Conservation (phyloP, 1,284 basidiomycete species). For the Ceratobasidium theobromae region DNA sequence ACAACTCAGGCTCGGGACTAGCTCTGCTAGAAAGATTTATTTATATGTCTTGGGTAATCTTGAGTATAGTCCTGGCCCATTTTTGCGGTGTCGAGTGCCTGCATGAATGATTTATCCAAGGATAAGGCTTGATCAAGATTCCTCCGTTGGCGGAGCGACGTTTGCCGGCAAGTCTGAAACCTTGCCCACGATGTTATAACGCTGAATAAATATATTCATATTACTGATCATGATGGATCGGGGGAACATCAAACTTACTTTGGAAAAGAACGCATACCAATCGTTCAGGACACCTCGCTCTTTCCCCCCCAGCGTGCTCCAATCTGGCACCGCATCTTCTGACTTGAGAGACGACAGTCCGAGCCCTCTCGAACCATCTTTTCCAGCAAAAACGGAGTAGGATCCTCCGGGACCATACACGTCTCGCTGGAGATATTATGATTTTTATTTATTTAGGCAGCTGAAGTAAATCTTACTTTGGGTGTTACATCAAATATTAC, state of each 20-base stretch:
- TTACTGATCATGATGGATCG: no score
- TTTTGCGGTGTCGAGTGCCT: no score
- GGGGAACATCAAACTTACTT: no score
- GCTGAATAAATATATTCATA: slow-evolving; percentile 49
- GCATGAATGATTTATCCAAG: neutral
- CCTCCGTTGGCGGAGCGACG: neutral
- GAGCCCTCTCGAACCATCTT: slow-evolving; percentile 82
- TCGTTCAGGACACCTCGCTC: slow-evolving; percentile 87
- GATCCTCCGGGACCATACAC: slow-evolving; percentile 38
- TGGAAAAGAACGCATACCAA: slow-evolving; percentile 77
- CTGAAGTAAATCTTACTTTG: neutral
- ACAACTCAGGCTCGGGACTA: no score
- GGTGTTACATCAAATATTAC: slow-evolving; percentile 44
- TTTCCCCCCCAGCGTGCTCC: slow-evolving; percentile 69
- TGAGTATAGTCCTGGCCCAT: no score
- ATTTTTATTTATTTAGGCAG: neutral
- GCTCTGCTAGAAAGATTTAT: no score
- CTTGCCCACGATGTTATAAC: slow-evolving; percentile 80
- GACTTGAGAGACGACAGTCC: slow-evolving; percentile 85
- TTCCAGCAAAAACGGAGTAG: slow-evolving; percentile 68
- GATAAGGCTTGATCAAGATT: neutral
- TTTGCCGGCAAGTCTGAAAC: slow-evolving; percentile 48
- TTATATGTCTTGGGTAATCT: no score
- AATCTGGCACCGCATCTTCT: slow-evolving; percentile 89
- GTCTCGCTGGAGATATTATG: slow-evolving; percentile 2